phyloP scores from a whole-genome alignment of 108 stramenopile species.

The Asterionellopsis glacialis region DNA sequence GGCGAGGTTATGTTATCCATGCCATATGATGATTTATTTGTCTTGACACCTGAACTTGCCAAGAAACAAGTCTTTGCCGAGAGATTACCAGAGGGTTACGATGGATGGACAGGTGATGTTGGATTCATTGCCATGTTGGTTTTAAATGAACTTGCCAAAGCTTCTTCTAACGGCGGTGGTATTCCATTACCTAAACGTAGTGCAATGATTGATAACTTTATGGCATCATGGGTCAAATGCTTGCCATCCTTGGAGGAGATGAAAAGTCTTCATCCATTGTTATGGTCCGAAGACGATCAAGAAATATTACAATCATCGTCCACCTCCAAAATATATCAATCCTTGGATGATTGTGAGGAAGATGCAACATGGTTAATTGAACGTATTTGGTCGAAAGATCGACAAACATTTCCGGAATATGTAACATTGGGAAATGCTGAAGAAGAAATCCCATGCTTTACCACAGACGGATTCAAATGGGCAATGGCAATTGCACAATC shows the following conservation, averaged over 20 bases:
- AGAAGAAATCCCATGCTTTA: constrained; percentile 55
- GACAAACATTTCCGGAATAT: constrained; percentile 52
- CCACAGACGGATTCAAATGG: constrained; percentile 67
- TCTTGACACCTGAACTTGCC: constrained; percentile 46
- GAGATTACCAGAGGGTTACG: constrained; percentile 55
- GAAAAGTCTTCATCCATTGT: constrained; percentile 46
- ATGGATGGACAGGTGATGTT: constrained; percentile 84
- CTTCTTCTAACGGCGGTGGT: constrained; percentile 9
- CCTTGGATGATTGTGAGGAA: constrained; percentile 81
- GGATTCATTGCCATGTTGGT: constrained; percentile 69
- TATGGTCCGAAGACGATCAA: constrained; percentile 79
- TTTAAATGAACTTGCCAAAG: constrained; percentile 67
- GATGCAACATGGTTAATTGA: constrained; percentile 71
- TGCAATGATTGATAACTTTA: constrained; percentile 33
- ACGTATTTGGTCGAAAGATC: constrained; percentile 49
- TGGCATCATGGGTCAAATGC: constrained; percentile 52
- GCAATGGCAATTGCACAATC: constrained; percentile 76
- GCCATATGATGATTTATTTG: constrained; percentile 51
- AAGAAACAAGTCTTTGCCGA: constrained; percentile 46
- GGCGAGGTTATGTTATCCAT: constrained; percentile 45
- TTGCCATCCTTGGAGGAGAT: constrained; percentile 62
- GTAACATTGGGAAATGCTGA: background rate
- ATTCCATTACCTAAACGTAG: constrained; percentile 34
- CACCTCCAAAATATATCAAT: constrained; percentile 75
- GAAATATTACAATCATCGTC: constrained; percentile 69